Evolutionary conservation across 345 rosid species (phyloP).

Genomic region (Eucalyptus camaldulensis): DNA sequence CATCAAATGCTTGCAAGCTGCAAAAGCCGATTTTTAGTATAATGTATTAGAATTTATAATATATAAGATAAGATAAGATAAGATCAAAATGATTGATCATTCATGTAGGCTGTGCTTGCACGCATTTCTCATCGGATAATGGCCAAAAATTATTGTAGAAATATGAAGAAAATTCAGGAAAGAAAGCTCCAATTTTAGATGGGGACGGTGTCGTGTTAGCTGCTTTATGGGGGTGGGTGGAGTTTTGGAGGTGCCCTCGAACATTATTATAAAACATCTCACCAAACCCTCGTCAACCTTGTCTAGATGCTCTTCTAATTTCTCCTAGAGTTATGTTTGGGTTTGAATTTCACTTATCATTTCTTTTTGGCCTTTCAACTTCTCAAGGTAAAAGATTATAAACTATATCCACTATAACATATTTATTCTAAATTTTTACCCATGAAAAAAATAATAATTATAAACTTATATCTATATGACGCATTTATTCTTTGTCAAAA

Average conservation of each 20-base stretch:
- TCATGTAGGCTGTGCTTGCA: neutral
- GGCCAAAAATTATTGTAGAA: neutral
- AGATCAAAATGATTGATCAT: neutral
- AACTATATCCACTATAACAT: neutral
- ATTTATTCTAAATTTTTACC: no score
- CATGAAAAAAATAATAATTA: no score
- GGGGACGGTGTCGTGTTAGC: neutral
- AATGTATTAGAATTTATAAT: neutral
- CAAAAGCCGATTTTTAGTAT: neutral
- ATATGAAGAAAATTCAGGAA: neutral
- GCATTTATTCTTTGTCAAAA: neutral
- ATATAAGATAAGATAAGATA: neutral
- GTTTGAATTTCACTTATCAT: neutral
- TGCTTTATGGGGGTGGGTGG: neutral
- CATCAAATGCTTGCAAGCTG: neutral
- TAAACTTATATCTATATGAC: no score
- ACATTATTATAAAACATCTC: neutral
- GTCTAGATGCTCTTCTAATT: neutral
- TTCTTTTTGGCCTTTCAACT: neutral
- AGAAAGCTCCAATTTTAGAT: neutral
- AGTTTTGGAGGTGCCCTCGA: neutral
- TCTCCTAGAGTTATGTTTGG: neutral
- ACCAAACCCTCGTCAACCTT: neutral
- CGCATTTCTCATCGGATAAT: neutral
- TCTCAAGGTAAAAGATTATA: neutral